Evolutionary conservation across 768 basidiomycete species (phyloP).

Genomic region (Neoboletus magnificus): DNA sequence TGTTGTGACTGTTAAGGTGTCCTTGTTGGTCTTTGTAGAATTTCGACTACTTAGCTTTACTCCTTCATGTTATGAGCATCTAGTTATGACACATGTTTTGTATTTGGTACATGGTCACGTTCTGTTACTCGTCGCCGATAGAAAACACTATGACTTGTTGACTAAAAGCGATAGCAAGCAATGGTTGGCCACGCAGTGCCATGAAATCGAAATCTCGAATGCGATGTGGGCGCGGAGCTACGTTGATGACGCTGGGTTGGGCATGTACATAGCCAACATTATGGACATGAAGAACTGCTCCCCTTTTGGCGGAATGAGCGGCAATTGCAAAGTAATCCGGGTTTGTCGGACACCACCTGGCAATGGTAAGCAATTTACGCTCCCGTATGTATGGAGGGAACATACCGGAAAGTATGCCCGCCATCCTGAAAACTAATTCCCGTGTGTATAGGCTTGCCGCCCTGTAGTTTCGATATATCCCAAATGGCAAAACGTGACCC

Average conservation of each 20-base stretch:
- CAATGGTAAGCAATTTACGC: background rate
- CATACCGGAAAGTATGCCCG: conserved; percentile 62
- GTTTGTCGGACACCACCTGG: conserved; percentile 75
- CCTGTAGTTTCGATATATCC: conserved; percentile 69
- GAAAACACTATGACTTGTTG: conserved; percentile 56
- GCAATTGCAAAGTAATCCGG: conserved; percentile 79
- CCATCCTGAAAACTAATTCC: conserved; percentile 67
- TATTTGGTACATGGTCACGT: conserved; percentile 7
- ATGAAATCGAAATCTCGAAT: conserved; percentile 80
- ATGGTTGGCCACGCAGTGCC: conserved; percentile 53
- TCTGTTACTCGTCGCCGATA: conserved; percentile 56
- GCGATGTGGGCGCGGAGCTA: conserved; percentile 61
- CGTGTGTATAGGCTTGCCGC: conserved; percentile 66
- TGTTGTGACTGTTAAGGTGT: background rate
- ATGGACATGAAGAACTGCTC: conserved; percentile 69
- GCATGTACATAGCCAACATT: conserved; percentile 62
- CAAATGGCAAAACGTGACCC: conserved; percentile 72
- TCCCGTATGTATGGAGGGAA: background rate
- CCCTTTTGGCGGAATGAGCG: conserved; percentile 52
- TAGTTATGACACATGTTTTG: conserved; percentile 21
- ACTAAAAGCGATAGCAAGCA: conserved; percentile 67
- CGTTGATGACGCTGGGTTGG: conserved; percentile 55
- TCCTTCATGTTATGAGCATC: conserved; percentile 7
- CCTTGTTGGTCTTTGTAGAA: conserved; percentile 2
- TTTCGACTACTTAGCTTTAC: conserved; percentile 1